Conservation (phyloP, 257 asterid species). For the Datura wrightii region DNA sequence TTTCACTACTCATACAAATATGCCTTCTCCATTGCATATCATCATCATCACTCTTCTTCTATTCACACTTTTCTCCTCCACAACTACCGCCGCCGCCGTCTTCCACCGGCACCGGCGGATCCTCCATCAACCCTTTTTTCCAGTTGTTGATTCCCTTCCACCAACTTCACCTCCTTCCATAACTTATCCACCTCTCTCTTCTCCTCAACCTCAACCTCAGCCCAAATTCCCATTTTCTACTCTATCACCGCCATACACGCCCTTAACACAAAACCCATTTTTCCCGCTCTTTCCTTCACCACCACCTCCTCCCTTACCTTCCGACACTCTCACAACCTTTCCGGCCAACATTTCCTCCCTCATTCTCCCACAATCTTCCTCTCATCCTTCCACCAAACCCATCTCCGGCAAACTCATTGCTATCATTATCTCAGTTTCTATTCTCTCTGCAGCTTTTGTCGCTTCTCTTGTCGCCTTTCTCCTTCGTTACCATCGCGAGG, state of each 20-base stretch:
- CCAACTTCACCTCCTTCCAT: slow-evolving; percentile 42
- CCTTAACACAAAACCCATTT: slow-evolving; percentile 54
- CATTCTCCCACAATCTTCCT: slow-evolving; percentile 66
- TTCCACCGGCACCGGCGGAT: slow-evolving; percentile 53
- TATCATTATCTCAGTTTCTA: slow-evolving; percentile 54
- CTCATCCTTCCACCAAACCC: slow-evolving; percentile 50
- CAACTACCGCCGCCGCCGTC: slow-evolving; percentile 43
- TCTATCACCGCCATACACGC: not conserved
- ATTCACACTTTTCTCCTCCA: not conserved
- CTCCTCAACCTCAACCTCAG: slow-evolving; percentile 40
- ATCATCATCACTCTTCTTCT: not conserved
- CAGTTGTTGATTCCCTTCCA: slow-evolving; percentile 49
- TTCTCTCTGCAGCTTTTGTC: slow-evolving; percentile 44
- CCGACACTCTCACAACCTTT: slow-evolving; percentile 52
- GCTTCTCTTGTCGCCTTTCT: slow-evolving; percentile 44
- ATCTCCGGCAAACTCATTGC: slow-evolving; percentile 54
- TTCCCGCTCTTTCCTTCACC: slow-evolving; percentile 59
- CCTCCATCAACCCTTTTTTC: slow-evolving; percentile 77
- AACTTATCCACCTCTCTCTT: slow-evolving; percentile 49
- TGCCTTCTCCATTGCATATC: not conserved
- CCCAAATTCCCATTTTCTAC: slow-evolving; percentile 28
- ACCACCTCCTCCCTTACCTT: slow-evolving; percentile 53
- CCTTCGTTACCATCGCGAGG: slow-evolving; percentile 51
- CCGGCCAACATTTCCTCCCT: slow-evolving; percentile 95
- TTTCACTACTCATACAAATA: not conserved